Conservation (phyloP, 2,329 filamentous ascomycete species). For the Neonectria hederae region DNA sequence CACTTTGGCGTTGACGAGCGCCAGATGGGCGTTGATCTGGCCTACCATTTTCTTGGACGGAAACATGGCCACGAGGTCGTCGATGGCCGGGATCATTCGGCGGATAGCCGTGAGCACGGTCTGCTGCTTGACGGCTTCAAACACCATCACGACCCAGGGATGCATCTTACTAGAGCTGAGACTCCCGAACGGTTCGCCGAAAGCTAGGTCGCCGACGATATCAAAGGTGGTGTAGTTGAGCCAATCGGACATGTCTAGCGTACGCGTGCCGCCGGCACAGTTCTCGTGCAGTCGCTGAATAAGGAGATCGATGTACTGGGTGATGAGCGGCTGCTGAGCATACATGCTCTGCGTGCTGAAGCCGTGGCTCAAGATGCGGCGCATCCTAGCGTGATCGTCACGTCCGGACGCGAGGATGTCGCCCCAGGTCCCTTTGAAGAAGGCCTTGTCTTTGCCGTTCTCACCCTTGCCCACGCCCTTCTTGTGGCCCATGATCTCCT, state of each 20-base stretch:
- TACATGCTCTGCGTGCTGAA: slow-evolving; percentile 41
- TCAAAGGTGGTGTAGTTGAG: slow-evolving; percentile 25
- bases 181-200: not conserved
- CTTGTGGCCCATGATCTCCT: slow-evolving; percentile 27
- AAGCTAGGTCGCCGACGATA: not conserved
- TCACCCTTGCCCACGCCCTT: not conserved
- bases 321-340: slow-evolving; percentile 41
- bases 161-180: not conserved
- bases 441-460: not conserved
- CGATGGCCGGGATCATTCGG: not conserved
- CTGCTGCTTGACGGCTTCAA: not conserved
- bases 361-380: slow-evolving; percentile 32
- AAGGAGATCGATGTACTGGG: slow-evolving; percentile 36
- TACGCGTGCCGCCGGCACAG: not conserved
- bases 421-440: not conserved
- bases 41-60: not conserved
- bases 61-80: not conserved
- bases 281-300: slow-evolving; percentile 29
- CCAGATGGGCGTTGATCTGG: not conserved
- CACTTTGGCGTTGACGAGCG: not conserved
- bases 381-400: not conserved
- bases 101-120: not conserved
- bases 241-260: slow-evolving; percentile 34
- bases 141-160: not conserved
- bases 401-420: not conserved